These are phyloP conservation scores for Ambrosiella cleistominuta DNA, from an alignment of 2,329 filamentous ascomycete genomes.

Conservation along the genomic window DNA sequence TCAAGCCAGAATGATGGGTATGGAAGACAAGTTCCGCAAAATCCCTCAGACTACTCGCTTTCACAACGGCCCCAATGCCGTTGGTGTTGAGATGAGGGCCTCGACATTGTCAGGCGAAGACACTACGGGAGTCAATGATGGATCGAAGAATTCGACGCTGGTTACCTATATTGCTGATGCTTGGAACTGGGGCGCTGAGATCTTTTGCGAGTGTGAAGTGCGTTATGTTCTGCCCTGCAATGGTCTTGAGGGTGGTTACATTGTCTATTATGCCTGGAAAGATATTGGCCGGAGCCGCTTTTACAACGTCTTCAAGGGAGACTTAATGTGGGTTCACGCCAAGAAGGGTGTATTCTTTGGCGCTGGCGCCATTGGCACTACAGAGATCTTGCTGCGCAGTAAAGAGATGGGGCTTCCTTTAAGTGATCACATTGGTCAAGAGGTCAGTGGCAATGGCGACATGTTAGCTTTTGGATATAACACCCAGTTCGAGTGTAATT, in stretches of 20 bases:
- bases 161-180: conserved; percentile 52
- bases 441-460: conserved; percentile 50
- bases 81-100: conserved; percentile 45
- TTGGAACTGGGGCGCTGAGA: conserved; percentile 55
- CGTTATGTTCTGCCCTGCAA: conserved; percentile 39
- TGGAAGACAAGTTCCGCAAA: conserved; percentile 34
- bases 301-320: conserved; percentile 34
- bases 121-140: conserved; percentile 46
- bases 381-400: conserved; percentile 46
- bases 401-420: conserved; percentile 38
- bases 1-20: conserved; percentile 35
- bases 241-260: conserved; percentile 33
- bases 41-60: conserved; percentile 48
- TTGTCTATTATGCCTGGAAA: conserved; percentile 49
- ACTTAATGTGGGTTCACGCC: conserved; percentile 51
- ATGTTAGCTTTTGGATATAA: conserved; percentile 50
- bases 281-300: conserved; percentile 39
- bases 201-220: conserved; percentile 54
- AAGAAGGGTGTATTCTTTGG: conserved; percentile 48
- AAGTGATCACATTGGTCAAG: conserved; percentile 38
- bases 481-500: conserved; percentile 37
- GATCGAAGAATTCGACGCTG: conserved; percentile 47
- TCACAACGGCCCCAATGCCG: conserved; percentile 39
- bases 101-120: conserved; percentile 46
- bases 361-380: conserved; percentile 46